Evolutionary conservation across 192 early-diverging fungal species (phyloP), one percentile per base, ranked within the genome.

Genomic region (Backusella luteola): DNA sequence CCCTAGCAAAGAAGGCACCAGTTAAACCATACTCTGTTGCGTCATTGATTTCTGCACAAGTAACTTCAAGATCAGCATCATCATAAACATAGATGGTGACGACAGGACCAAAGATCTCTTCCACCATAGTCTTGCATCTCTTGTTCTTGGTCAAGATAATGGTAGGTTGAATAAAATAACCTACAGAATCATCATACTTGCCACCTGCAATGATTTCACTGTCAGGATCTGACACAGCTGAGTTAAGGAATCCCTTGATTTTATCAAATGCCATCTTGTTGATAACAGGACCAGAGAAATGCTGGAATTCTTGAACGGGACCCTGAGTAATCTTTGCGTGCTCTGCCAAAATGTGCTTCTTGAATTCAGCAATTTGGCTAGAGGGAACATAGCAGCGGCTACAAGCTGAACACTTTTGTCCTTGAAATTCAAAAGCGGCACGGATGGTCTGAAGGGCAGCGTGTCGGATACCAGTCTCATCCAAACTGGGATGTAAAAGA

Each of bases 91-190:
- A 96, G 77, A 94, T 89, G 69, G 98, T 98, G 32, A 99, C 85
- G 26, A 98, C 93, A 66, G 98, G 98, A 17, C 98, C 98, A 85
- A 99, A 99, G 81, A 99, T 95, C 83, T 99, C 98, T 79, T 97
- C 93, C 17, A 84, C 89, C 89, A 99, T 92, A 52, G 94, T 95
- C 83, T 91, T 92, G 44, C 89, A 84, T 69, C 88, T 83, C 66
- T 94, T 94, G 79, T 97, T 91, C 68, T 89, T 94, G 75, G 96
- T 96, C 15, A 91, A 78, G 23, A 99, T 89, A 71, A 98, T 88
- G 38, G 98, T 99, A 34, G 98, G 98, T 49, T 96, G 86, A 76
- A 99, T 88, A 76, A 86, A 96, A 90, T 92, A 99, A 35, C 98
- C 98, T 39, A 91, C 88, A 46, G 87, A 85, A 79, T 97, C 94